Evolutionary conservation across 1,284 basidiomycete genomes (phyloP), one percentile per base, ranked within the genome.

Genomic region (Boletus semigastroideus): DNA sequence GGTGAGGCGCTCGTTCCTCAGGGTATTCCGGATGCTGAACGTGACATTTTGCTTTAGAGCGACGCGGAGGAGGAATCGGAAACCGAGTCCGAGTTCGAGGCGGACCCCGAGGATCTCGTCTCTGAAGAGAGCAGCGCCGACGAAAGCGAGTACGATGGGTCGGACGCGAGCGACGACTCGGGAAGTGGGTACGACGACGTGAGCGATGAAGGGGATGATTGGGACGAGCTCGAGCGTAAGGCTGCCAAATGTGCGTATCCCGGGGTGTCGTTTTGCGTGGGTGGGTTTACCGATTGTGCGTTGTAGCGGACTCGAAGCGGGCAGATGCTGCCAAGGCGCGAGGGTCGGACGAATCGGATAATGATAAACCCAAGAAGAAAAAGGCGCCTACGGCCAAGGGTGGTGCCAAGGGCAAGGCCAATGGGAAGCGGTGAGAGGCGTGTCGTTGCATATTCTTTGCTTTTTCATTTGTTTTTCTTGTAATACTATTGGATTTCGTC

Each of bases 141-240:
- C 8, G 83, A 72, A 48, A 87, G 84, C 54, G 78, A 70, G 14
- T 87, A 79, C 52, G 76, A 73, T 51, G 74, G 70, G 47, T 84
- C 84, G n/a, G 80, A 86, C 56, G 86, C 79, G 13, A 86, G 84
- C 66, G 83, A 80, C 0, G 86, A 82, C 60, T 80, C 81, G 46
- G 86, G 78, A 34, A 82, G 80, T 55, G 85, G 84, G 42, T 87
- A 74, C 52, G 84, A 80, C 33, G 85, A 83, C 12, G 86, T 80
- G 31, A 90, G 87, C 54, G 90, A 92, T 50, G 90, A 89, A 5
- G 90, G 92, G 27, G 92, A 95, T 56, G 94, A 96, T 62, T 98
- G 94, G 94, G 94, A 96, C 65, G 94, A 94, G 66, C 76, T 97
- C 25, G 95, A 98, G 72, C 79, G 84, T 43, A 96, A 96, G 68